Percentiles rank a stretch among this genome's conserved stretches.
phyloP scores from a whole-genome alignment of 2,329 filamentous ascomycete species.

The Aspergillus sp. region DNA sequence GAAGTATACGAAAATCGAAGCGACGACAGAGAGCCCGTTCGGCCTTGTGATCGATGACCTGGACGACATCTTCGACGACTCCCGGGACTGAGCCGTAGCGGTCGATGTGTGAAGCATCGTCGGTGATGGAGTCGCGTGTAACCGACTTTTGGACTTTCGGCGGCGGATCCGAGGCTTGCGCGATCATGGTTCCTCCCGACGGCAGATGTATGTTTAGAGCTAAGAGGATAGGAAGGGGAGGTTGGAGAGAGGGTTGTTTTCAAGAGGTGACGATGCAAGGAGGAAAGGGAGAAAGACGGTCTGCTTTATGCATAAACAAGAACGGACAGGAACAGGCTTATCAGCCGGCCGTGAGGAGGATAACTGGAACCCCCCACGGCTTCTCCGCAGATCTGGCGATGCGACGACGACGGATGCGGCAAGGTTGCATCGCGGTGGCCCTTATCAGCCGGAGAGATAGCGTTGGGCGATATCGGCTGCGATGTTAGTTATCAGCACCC shows the following conservation, averaged over 20 bases:
- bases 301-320: not conserved
- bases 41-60: constrained; percentile 47
- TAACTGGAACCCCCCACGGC: not conserved
- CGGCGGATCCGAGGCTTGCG: constrained; percentile 6
- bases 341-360: not conserved
- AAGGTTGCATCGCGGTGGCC: not conserved
- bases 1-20: constrained; percentile 54
- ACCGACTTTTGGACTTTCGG: constrained; percentile 10
- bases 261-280: not conserved
- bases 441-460: not conserved
- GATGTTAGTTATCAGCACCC: not conserved
- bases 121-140: not conserved
- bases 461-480: not conserved
- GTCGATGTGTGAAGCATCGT: constrained; percentile 16
- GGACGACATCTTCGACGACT: constrained; percentile 30
- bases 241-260: not conserved
- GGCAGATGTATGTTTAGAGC: not conserved
- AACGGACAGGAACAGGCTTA: not conserved
- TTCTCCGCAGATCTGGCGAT: constrained; percentile 1
- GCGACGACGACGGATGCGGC: constrained; percentile 1
- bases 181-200: not conserved
- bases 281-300: not conserved
- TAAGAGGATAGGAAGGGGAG: not conserved
- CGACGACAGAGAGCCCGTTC: constrained; percentile 56
- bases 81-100: constrained; percentile 17